phyloP scores from a whole-genome alignment of 2,329 filamentous ascomycete genomes.

The Chaetomium olivaceum region DNA sequence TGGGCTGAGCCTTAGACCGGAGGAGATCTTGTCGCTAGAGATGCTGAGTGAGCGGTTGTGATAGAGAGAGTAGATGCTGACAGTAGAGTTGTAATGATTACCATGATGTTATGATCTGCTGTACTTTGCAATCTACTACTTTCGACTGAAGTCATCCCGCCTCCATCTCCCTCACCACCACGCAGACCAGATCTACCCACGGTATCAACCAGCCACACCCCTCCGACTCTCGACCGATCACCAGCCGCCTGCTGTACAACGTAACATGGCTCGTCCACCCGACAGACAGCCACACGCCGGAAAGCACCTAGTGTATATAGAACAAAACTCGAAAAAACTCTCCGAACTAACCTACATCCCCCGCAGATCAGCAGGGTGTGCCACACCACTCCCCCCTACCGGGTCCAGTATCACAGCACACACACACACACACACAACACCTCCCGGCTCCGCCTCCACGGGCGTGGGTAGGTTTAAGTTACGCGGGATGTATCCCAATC shows the following conservation, averaged over 20 bases:
- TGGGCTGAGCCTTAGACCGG: slow-evolving; percentile 25
- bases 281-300: not conserved
- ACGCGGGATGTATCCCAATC: not conserved
- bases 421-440: not conserved
- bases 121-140: not conserved
- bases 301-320: not conserved
- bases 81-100: slow-evolving; percentile 7
- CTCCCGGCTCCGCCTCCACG: not conserved
- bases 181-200: not conserved
- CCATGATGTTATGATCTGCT: slow-evolving; percentile 1
- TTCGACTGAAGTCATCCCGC: no score
- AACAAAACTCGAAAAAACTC: not conserved
- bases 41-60: slow-evolving; percentile 28
- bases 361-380: not conserved
- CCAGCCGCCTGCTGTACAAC: not conserved
- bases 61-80: slow-evolving; percentile 5
- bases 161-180: not conserved
- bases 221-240: not conserved
- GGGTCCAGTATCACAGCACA: not conserved
- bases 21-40: slow-evolving; percentile 30
- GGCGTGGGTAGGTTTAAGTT: not conserved
- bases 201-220: not conserved
- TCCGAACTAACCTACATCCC: not conserved
- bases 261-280: not conserved
- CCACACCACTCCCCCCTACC: not conserved